These are phyloP conservation scores for Calonectria fujianensis DNA, from an alignment of 2,329 filamentous ascomycete genomes.

Conservation along the genomic window DNA sequence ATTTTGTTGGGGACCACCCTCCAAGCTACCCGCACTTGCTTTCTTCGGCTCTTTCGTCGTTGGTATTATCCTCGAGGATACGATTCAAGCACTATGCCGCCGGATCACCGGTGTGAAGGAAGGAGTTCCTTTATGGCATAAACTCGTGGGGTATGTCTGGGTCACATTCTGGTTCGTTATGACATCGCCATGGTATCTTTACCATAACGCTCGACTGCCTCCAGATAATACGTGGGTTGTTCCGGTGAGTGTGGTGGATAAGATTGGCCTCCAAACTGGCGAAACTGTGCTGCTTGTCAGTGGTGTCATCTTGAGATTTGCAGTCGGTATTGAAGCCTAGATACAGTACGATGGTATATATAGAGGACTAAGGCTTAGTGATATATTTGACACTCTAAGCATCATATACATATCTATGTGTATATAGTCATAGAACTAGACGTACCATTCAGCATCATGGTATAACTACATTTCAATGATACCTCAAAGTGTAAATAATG, in stretches of 20 bases:
- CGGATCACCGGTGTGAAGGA: slow-evolving; percentile 6
- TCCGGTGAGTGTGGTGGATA: slow-evolving; percentile 30
- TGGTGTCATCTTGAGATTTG: slow-evolving; percentile 37
- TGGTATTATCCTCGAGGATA: slow-evolving; percentile 34
- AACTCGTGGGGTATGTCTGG: slow-evolving; percentile 42
- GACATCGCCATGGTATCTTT: slow-evolving; percentile 43
- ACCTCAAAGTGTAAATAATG: no score
- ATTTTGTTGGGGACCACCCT: slow-evolving; percentile 23
- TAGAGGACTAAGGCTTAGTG: background rate
- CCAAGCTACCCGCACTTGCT: slow-evolving; percentile 18
- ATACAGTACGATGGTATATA: background rate
- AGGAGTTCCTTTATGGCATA: slow-evolving; percentile 38
- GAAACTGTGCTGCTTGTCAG: slow-evolving; percentile 9
- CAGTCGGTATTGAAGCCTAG: slow-evolving; percentile 16
- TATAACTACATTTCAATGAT: no score
- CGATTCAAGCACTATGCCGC: slow-evolving; percentile 31
- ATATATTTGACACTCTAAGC: background rate
- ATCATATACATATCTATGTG: background rate
- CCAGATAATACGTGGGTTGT: slow-evolving; percentile 36
- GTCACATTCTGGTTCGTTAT: slow-evolving; percentile 38
- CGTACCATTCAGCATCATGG: no score
- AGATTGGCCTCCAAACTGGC: slow-evolving; percentile 20
- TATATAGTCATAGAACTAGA: no score
- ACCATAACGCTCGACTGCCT: slow-evolving; percentile 28
- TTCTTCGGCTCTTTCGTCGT: slow-evolving; percentile 37